A percentile compares a stretch with the other conserved stretches of the same genome.
These are phyloP conservation scores for Solanum etuberosum DNA, from an alignment of 257 asterid species.

Conservation along the genomic window DNA sequence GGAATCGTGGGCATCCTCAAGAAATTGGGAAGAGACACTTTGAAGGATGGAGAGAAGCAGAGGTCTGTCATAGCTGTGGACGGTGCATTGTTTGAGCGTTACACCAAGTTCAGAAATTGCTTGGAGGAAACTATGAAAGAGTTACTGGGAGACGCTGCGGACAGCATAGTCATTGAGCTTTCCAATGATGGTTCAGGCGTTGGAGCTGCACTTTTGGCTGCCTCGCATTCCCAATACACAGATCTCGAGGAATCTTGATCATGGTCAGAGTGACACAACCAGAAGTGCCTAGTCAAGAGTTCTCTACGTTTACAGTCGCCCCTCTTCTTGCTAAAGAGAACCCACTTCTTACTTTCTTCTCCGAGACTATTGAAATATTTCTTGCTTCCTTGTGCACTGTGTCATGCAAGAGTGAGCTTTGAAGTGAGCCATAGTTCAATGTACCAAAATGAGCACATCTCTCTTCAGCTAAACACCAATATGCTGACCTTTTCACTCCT, in stretches of 20 bases:
- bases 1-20: constrained; percentile 67
- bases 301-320: not conserved
- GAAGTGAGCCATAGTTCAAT: not conserved
- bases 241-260: constrained; percentile 20
- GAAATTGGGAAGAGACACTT: constrained; percentile 64
- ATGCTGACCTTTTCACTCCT: not conserved
- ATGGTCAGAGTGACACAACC: not conserved
- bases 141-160: constrained; percentile 48
- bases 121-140: constrained; percentile 53
- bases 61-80: constrained; percentile 68
- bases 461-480: not conserved
- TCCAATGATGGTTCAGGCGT: constrained; percentile 82
- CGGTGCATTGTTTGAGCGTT: constrained; percentile 73
- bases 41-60: constrained; percentile 39
- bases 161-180: constrained; percentile 23
- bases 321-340: not conserved
- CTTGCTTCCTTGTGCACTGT: not conserved
- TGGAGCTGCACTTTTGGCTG: constrained; percentile 93
- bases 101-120: constrained; percentile 49
- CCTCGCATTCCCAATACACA: constrained; percentile 70
- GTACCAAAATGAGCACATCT: not conserved
- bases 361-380: not conserved
- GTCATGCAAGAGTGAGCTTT: not conserved
- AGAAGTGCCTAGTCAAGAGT: not conserved
- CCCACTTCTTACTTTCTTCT: not conserved